Evolutionary conservation across 176 grass and related monocot species (phyloP).

Genomic region (Elaeis guineensis): DNA sequence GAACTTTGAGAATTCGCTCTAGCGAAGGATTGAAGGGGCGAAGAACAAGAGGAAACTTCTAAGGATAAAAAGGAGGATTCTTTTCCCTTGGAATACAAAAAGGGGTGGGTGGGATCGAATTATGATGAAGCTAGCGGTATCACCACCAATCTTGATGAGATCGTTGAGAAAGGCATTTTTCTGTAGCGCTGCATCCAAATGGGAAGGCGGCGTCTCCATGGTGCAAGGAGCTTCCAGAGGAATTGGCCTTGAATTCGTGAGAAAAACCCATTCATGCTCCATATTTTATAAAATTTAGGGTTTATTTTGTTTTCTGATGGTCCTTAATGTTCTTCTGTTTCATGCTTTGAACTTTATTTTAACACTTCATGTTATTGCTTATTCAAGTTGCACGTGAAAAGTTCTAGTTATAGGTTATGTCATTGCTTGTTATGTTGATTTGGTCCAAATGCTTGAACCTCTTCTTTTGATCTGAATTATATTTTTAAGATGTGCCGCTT

Average conservation of each 20-base stretch:
- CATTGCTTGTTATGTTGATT: no score
- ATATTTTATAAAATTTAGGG: not conserved
- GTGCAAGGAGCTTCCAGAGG: constrained; percentile 84
- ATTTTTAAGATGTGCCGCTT: no score
- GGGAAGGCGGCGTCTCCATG: constrained; percentile 54
- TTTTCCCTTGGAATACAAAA: no score
- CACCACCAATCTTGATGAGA: constrained; percentile 24
- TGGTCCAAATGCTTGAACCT: no score
- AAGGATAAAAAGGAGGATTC: no score
- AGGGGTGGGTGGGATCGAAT: not conserved
- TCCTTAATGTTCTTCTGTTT: constrained; percentile 1
- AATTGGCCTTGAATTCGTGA: constrained; percentile 89
- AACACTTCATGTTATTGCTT: not conserved
- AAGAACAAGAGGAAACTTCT: no score
- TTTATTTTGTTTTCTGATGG: not conserved
- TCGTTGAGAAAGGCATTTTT: constrained; percentile 37
- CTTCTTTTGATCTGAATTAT: no score
- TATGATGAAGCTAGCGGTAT: constrained; percentile 11
- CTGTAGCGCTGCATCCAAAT: not conserved
- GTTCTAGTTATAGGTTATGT: no score
- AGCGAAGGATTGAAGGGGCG: no score
- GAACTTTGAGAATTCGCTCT: no score
- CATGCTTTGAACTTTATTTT: not conserved
- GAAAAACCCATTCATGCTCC: not conserved
- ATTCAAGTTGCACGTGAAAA: not conserved